Conservation (phyloP, 2,329 filamentous ascomycete species). For the Colletotrichum plurivorum region DNA sequence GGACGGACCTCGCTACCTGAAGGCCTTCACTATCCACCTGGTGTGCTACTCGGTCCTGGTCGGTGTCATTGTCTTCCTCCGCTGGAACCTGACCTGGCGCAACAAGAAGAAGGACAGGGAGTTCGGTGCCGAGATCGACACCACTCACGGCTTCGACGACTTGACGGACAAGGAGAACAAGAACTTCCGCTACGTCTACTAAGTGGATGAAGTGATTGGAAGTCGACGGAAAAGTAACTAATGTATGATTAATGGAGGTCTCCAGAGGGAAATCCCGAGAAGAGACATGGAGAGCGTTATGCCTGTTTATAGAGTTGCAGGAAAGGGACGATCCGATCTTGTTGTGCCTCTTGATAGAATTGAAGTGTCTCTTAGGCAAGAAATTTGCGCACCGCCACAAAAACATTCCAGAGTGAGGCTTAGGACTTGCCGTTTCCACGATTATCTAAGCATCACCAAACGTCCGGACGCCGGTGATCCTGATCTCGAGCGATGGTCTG, state of each 20-base stretch:
- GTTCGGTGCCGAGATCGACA: constrained; percentile 30
- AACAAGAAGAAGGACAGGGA: constrained; percentile 41
- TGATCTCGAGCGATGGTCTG: constrained; percentile 9
- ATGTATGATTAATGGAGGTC: neutral
- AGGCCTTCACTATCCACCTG: constrained; percentile 52
- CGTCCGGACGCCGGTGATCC: neutral
- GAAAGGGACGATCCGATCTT: too few species aligned
- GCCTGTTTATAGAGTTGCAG: too few species aligned
- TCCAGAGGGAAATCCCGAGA: neutral
- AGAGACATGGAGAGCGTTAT: neutral
- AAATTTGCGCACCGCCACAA: too few species aligned
- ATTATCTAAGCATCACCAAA: too few species aligned
- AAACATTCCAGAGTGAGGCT: too few species aligned
- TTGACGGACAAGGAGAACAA: constrained; percentile 41
- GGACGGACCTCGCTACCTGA: constrained; percentile 52
- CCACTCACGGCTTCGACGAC: constrained; percentile 40
- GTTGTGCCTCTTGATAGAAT: too few species aligned
- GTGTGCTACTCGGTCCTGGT: constrained; percentile 50
- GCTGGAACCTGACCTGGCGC: constrained; percentile 41
- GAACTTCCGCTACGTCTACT: constrained; percentile 40
- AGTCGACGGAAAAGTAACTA: neutral
- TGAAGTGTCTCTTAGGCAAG: too few species aligned
- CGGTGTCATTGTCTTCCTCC: constrained; percentile 43
- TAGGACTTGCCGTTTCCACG: too few species aligned
- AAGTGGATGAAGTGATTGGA: neutral